Conservation (phyloP, 352 stramenopile genomes). For the Pythium scleroteichum region DNA sequence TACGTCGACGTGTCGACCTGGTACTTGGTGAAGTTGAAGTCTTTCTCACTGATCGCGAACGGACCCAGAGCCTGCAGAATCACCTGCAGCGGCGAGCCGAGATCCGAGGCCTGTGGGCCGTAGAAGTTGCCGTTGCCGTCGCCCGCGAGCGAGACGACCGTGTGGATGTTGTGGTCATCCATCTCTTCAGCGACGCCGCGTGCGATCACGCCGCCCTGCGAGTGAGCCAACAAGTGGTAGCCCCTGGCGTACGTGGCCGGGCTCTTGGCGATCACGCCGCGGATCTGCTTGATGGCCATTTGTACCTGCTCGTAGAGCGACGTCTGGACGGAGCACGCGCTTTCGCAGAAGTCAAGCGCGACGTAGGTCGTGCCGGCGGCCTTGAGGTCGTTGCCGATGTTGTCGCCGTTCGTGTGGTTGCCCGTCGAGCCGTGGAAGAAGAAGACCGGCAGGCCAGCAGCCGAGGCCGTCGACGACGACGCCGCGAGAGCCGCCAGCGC, state of each 20-base stretch:
- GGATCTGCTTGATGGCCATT: conserved; percentile 42
- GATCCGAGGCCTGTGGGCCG: conserved; percentile 34
- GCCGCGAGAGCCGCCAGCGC: too few relatives aligned
- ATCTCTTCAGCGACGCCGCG: conserved; percentile 46
- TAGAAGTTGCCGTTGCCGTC: conserved; percentile 46
- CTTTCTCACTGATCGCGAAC: conserved; percentile 17
- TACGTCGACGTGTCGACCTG: conserved; percentile 33
- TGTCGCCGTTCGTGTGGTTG: conserved; percentile 26
- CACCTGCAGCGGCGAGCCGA: conserved; percentile 23
- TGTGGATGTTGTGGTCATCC: conserved; percentile 46
- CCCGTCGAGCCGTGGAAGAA: conserved; percentile 46
- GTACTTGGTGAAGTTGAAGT: conserved; percentile 35
- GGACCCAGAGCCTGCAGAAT: conserved; percentile 33
- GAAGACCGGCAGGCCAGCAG: conserved; percentile 34
- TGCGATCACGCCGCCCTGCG: conserved; percentile 36
- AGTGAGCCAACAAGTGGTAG: conserved; percentile 49
- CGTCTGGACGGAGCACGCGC: conserved; percentile 30
- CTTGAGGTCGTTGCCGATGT: conserved; percentile 35
- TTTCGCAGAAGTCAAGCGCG: conserved; percentile 34
- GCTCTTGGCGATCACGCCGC: conserved; percentile 24
- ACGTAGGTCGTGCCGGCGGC: conserved; percentile 34
- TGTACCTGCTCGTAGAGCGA: conserved; percentile 33
- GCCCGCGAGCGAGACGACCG: conserved; percentile 40
- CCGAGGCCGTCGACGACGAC: not conserved
- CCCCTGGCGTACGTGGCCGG: conserved; percentile 34